A percentile compares a stretch with the other conserved stretches of the same genome.
These are phyloP conservation scores for Geotrichum bryndzae DNA, from an alignment of 1,139 yeast genomes.

Conservation along the genomic window DNA sequence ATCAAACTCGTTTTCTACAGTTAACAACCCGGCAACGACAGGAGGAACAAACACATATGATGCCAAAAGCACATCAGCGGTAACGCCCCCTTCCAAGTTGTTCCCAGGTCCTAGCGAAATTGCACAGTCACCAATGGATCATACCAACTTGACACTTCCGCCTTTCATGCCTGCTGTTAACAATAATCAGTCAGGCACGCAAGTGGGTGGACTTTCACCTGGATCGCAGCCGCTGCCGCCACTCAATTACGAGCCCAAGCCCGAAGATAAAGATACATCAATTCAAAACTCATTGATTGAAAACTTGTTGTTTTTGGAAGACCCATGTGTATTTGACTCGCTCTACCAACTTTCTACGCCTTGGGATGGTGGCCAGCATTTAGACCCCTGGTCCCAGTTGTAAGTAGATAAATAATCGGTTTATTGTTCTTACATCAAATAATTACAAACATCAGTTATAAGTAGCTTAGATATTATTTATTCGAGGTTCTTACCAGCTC, in stretches of 20 bases:
- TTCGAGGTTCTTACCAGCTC: no score
- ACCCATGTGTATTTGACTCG: slow-evolving; percentile 6
- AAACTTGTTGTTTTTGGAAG: slow-evolving; percentile 4
- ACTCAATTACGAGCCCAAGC: not conserved
- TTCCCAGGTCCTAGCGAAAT: not conserved
- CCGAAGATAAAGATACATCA: not conserved
- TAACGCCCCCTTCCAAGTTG: not conserved
- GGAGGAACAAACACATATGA: not conserved
- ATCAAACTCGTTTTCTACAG: not conserved
- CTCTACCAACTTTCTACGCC: not conserved
- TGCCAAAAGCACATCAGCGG: not conserved
- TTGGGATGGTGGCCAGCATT: not conserved
- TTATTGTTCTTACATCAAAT: no score
- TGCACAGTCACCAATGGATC: not conserved
- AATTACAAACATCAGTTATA: no score
- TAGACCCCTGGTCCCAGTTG: not conserved
- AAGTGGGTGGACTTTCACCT: not conserved
- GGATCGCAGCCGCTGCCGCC: not conserved
- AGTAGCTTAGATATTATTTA: no score
- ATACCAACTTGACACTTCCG: not conserved
- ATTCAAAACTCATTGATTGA: not conserved
- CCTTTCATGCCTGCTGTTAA: not conserved
- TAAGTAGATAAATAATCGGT: no score
- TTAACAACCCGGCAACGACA: not conserved
- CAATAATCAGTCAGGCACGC: not conserved